Conservation (phyloP, 208 protist genomes). For the Trichomonas vaginalis region DNA sequence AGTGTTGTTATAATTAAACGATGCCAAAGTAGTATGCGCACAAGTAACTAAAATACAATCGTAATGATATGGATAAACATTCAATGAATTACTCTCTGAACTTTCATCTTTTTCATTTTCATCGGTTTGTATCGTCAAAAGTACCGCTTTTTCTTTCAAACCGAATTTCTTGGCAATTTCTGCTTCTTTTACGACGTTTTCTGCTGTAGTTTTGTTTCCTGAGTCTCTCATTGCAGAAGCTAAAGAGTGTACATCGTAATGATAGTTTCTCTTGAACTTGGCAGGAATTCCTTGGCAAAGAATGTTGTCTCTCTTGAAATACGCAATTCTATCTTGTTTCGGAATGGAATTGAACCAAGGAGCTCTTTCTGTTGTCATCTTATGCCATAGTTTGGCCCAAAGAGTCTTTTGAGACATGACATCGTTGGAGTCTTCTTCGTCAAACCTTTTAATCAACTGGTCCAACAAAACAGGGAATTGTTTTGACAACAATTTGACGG, state of each 20-base stretch:
- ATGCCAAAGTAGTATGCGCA: not conserved
- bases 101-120: not conserved
- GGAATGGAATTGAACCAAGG: not conserved
- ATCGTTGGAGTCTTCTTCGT: not conserved
- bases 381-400: not conserved
- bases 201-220: not conserved
- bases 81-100: not conserved
- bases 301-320: not conserved
- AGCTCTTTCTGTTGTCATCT: not conserved
- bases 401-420: not conserved
- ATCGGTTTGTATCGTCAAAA: not conserved
- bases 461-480: not conserved
- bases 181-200: not conserved
- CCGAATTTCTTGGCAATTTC: not conserved
- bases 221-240: not conserved
- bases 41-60: not conserved
- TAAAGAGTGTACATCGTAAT: not conserved
- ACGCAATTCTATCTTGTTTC: not conserved
- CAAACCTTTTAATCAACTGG: not conserved
- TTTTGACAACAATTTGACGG: not conserved
- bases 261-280: not conserved
- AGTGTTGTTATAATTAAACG: not conserved
- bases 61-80: not conserved
- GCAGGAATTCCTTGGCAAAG: not conserved
- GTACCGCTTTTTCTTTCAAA: not conserved